Evolutionary conservation across 768 basidiomycete species (phyloP).

Genomic region (Mycena rosella): DNA sequence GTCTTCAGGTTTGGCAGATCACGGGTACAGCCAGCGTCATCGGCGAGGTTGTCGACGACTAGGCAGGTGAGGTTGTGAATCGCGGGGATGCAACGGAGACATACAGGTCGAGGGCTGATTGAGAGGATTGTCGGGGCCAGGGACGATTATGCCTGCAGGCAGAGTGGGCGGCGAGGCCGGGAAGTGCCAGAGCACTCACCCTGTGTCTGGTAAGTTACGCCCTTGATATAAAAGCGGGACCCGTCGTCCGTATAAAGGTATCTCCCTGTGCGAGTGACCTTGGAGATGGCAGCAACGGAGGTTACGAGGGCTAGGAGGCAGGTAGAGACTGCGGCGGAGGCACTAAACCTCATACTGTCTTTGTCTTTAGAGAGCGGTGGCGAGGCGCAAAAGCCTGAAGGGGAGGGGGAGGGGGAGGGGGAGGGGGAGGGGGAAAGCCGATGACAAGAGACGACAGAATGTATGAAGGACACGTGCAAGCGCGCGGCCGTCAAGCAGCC

Average conservation of each 20-base stretch:
- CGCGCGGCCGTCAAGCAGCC: no score
- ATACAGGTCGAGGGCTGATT: constrained; percentile 35
- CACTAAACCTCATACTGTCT: no score
- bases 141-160: constrained; percentile 7
- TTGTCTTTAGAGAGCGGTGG: no score
- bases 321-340: no score
- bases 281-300: constrained; percentile 62
- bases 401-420: no score
- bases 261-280: constrained; percentile 77
- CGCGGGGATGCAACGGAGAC: constrained; percentile 55
- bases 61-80: constrained; percentile 60
- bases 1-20: constrained; percentile 86
- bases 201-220: constrained; percentile 87
- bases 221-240: constrained; percentile 89
- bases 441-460: no score
- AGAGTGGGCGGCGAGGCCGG: no score
- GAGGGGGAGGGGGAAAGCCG: no score
- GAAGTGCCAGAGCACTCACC: constrained; percentile 53
- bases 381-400: no score
- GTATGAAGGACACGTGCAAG: no score
- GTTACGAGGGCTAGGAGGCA: constrained; percentile 1
- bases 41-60: constrained; percentile 82
- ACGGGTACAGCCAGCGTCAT: constrained; percentile 74
- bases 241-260: constrained; percentile 87
- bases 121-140: constrained; percentile 17